phyloP scores from a whole-genome alignment of 2,329 filamentous ascomycete genomes.

The Dothidotthia symphoricarpi region DNA sequence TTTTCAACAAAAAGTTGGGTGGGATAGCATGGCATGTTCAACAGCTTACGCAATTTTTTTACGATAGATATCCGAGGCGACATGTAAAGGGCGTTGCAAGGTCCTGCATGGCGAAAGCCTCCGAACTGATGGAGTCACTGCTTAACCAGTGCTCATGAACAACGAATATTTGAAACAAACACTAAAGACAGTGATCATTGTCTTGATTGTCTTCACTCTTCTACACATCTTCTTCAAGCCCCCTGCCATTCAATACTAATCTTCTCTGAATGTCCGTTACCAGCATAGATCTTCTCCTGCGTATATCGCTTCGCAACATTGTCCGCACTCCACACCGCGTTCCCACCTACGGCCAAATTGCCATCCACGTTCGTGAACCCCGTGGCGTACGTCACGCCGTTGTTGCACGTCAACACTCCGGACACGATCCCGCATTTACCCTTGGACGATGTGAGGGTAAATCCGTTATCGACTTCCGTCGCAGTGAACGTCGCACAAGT shows the following conservation, averaged over 20 bases:
- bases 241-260: slow-evolving; percentile 44
- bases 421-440: slow-evolving; percentile 55
- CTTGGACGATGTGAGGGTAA: slow-evolving; percentile 36
- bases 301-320: slow-evolving; percentile 43
- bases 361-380: slow-evolving; percentile 43
- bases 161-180: too few species aligned
- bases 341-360: slow-evolving; percentile 42
- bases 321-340: slow-evolving; percentile 46
- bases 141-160: too few species aligned
- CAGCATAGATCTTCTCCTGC: slow-evolving; percentile 48
- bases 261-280: slow-evolving; percentile 30
- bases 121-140: too few species aligned
- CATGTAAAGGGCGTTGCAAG: too few species aligned
- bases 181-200: too few species aligned
- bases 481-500: slow-evolving; percentile 67
- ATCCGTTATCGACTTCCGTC: slow-evolving; percentile 34
- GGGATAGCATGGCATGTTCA: slow-evolving; percentile 23
- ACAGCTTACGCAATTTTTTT: slow-evolving; percentile 23
- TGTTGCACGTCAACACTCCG: slow-evolving; percentile 57
- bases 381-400: slow-evolving; percentile 45
- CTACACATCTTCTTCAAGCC: slow-evolving; percentile 8
- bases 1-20: slow-evolving; percentile 29
- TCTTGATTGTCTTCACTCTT: too few species aligned
- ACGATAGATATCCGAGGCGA: too few species aligned
- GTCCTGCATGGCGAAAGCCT: too few species aligned